Percentiles rank a stretch among this genome's conserved stretches.
Evolutionary conservation across 495 filamentous ascomycete genomes (phyloP).

Genomic region (Clohesyomyces aquaticus): DNA sequence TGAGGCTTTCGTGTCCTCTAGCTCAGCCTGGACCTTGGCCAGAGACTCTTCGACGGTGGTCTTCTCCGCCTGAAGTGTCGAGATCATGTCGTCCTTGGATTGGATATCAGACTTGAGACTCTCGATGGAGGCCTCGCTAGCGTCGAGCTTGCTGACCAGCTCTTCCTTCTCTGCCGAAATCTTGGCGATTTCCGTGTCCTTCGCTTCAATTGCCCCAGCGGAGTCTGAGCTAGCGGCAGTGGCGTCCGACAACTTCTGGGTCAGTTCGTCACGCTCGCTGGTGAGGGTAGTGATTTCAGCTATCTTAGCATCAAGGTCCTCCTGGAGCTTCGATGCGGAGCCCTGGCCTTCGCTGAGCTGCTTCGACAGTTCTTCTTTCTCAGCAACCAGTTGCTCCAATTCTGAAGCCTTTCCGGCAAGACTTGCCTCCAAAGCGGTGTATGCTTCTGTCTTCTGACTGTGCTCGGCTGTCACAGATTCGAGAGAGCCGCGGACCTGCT

Average conservation of each 20-base stretch:
- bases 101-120: conserved; percentile 19
- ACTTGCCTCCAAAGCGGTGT: background rate
- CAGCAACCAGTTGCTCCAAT: conserved; percentile 16
- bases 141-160: conserved; percentile 3
- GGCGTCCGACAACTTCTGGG: background rate
- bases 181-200: conserved; percentile 18
- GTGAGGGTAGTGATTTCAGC: conserved; percentile 2
- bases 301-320: conserved; percentile 8
- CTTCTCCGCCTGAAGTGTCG: conserved; percentile 16
- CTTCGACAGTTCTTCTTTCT: conserved; percentile 11
- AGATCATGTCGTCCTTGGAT: conserved; percentile 9
- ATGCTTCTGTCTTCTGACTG: conserved; percentile 6
- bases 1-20: conserved; percentile 3
- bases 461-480: conserved; percentile 14
- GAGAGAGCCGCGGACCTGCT: conserved; percentile 7
- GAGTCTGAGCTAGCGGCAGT: background rate
- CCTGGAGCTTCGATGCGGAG: background rate
- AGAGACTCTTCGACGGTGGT: conserved; percentile 10
- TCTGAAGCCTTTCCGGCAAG: conserved; percentile 6
- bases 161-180: conserved; percentile 7
- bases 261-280: background rate
- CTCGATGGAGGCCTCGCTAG: background rate
- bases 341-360: conserved; percentile 1
- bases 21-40: conserved; percentile 21
- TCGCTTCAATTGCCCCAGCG: conserved; percentile 1